phyloP scores from a whole-genome alignment of 257 asterid species.

The Oldenlandia corymbosa region DNA sequence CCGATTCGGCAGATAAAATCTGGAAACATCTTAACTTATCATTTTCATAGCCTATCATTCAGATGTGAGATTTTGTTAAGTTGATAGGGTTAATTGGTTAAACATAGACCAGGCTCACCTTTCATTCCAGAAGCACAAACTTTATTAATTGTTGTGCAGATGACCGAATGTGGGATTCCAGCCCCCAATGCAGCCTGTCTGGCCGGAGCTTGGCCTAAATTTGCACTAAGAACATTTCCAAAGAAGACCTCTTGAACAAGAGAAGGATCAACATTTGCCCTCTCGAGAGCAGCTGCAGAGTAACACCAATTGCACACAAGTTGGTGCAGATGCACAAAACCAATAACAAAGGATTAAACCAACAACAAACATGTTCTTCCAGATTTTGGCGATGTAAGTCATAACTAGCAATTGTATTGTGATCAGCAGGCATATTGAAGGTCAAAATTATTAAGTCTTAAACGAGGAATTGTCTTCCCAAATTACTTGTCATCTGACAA shows the following conservation, averaged over 20 bases:
- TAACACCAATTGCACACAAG: background rate
- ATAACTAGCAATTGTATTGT: too few relatives aligned
- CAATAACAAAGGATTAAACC: background rate
- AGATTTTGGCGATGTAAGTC: too few relatives aligned
- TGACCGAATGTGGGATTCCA: constrained; percentile 74
- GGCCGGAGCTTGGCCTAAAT: constrained; percentile 99
- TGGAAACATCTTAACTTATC: background rate
- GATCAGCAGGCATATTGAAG: too few relatives aligned
- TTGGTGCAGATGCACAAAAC: background rate
- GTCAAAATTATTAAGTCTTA: too few relatives aligned
- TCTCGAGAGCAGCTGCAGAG: constrained; percentile 71
- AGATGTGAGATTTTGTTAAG: constrained; percentile 4
- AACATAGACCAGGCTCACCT: constrained; percentile 38
- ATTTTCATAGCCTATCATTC: background rate
- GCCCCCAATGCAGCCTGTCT: constrained; percentile 98
- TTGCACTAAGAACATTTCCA: constrained; percentile 94
- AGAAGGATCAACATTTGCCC: constrained; percentile 78
- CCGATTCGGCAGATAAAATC: background rate
- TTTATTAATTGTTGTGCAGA: constrained; percentile 89
- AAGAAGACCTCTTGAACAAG: constrained; percentile 89
- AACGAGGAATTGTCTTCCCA: too few relatives aligned
- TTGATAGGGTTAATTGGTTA: background rate
- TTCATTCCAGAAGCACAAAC: constrained; percentile 97
- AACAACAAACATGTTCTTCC: too few relatives aligned
- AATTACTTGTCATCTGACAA: too few relatives aligned